Base-by-base conservation (phyloP, 148 eudicot genomes). In the Chenopodium quinoa region DNA sequence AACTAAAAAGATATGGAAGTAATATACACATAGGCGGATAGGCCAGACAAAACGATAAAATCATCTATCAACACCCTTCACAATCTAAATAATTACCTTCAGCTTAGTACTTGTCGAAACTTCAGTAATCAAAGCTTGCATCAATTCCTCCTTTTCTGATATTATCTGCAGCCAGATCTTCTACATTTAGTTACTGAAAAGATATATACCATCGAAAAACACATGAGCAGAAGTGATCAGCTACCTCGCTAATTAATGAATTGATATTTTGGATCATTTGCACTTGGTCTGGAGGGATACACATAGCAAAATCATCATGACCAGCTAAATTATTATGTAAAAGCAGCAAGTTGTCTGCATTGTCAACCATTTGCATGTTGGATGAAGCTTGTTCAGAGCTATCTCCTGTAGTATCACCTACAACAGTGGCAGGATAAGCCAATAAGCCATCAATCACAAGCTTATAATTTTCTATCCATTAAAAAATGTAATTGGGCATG, bases 201-300 rank as follows among this genome's bases (percentile, higher is more conserved):
- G 9, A 14, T 34, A 9, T 1, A 19, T 37, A 11, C 48, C 17
- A 73, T 17, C 34, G 78, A 40, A 52, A 73, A 79, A 77, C 32
- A 46, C 56, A 62, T 20, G 62, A 67, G 62, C 12, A 23, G 60
- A 58, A 56, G 81, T 29, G 65, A 74, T 58, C 71, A 75, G 71
- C 72, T 75, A 97, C 99, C 97, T 94, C 99, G 1, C 96, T 88
- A 25, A 94, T 86, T 77, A 94, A 83, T 32, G 97, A 88, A 80
- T 86, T 86, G 27, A 97, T 97, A 82, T 93, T 94, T 71, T 91
- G 87, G 63, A 97, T 89, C 88, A 86, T 89, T 84, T 89, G 93
- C 81, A 86, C 77, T 83, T 97, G 99, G 79, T 97, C 99, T 70
- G 92, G 88, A 58, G 99, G 99, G 82, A 94, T 84, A 79, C 83